Evolutionary conservation across 2,329 filamentous ascomycete genomes (phyloP), one percentile per base, ranked within the genome.

Genomic region (Blastomyces emzantsi): DNA sequence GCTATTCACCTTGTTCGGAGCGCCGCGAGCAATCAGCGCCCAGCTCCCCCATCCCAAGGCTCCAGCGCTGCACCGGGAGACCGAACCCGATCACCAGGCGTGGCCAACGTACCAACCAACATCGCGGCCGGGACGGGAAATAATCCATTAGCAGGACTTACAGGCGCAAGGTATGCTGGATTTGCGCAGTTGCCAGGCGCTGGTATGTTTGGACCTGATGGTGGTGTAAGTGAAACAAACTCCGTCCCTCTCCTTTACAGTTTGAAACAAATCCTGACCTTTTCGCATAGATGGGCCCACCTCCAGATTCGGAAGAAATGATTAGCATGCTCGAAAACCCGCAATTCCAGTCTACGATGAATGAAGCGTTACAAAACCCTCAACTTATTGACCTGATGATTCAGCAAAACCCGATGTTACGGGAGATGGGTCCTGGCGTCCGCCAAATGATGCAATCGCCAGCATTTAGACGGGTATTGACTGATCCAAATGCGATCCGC

Each of bases 1-100:
- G 97, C 93, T 22, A 87, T 99, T 70, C 94, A 99, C 76, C 85
- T 99, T 71, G 94, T 99, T 71, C 97, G 96, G 82, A 95, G 92
- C 74, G 93, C 94, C 55, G 90, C 90, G 65, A 97, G 92, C 83
- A 96, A 95, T 71, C 83, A 82, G 66, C 81, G 82, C 64, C 83
- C 84, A 70, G 82, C 82, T 67, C 82, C 81, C 17, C 59, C 63
- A 49, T 36, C 62, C 39, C 57, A 62, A 47, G 39, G 33, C 39
- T 61, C 33, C 47, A 65, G 51, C 60, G 30, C 57, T 43, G 67
- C 72, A 45, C 66, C 74, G 62, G 30, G 52, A 7, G 67, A 71
- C 36, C 71, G 49, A 62, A 66, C 22, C 55, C 68, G 5, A 61
- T 65, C 6, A 39, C 62, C 70, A 1, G 33, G 33, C 17, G n/a